Percentiles rank a stretch among this genome's conserved stretches.
phyloP scores from a whole-genome alignment of 23 red algal species.

The Chondrus crispus region DNA sequence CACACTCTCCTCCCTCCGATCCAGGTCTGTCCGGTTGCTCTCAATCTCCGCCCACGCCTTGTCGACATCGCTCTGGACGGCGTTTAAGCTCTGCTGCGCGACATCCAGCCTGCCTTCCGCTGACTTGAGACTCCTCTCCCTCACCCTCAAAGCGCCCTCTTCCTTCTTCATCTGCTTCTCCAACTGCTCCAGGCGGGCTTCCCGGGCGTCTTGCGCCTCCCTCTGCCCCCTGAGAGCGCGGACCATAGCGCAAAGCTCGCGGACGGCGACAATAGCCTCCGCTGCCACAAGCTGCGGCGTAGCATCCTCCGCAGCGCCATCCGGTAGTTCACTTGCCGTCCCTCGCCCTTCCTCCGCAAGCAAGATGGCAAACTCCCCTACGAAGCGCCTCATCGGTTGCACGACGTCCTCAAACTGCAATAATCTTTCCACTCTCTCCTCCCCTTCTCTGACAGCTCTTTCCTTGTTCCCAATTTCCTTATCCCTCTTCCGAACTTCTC shows the following conservation, averaged over 20 bases:
- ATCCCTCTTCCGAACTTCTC: not conserved
- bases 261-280: no score
- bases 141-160: not conserved
- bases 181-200: no score
- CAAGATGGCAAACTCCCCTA: not conserved
- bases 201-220: no score
- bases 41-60: not conserved
- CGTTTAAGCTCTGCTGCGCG: not conserved
- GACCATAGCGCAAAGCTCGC: no score
- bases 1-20: slow-evolving; percentile 13
- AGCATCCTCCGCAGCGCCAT: not conserved
- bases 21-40: slow-evolving; percentile 7
- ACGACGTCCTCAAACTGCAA: not conserved
- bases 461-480: not conserved
- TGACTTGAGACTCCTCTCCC: not conserved
- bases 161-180: not conserved
- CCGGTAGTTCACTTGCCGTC: not conserved
- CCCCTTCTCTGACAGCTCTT: not conserved
- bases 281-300: no score
- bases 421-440: not conserved
- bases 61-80: not conserved
- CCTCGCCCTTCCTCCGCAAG: not conserved
- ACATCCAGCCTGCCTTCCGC: not conserved
- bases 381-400: not conserved
- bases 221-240: no score